Percentiles rank a stretch among this genome's conserved stretches.
Conservation (phyloP, 2,329 filamentous ascomycete species). For the Cladorrhinum sp. region DNA sequence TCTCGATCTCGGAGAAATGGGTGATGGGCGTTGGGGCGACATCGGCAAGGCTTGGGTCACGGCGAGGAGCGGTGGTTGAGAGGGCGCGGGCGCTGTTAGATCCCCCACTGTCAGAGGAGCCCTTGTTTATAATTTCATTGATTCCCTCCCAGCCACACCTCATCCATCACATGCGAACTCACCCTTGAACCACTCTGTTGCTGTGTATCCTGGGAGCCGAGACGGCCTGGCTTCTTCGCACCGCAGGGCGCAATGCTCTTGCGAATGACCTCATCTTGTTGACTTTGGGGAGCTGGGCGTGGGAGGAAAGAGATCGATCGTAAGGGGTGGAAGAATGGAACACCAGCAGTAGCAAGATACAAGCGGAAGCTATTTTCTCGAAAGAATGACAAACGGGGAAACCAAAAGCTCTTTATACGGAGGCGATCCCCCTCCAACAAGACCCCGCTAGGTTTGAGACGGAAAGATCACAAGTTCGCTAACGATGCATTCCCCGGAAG, state of each 20-base stretch:
- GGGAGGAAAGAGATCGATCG: background rate
- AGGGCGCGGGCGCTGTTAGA: constrained; percentile 47
- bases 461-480: constrained; percentile 2
- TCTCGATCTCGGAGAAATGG: constrained; percentile 85
- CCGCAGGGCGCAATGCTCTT: constrained; percentile 49
- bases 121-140: background rate
- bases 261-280: constrained; percentile 47
- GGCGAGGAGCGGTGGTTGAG: constrained; percentile 57
- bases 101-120: background rate
- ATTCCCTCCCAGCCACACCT: background rate
- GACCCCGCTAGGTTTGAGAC: background rate
- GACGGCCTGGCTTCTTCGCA: constrained; percentile 43
- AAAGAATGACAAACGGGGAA: background rate
- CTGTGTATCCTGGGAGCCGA: constrained; percentile 30
- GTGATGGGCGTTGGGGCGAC: constrained; percentile 89
- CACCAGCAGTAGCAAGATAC: background rate
- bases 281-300: constrained; percentile 16
- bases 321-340: background rate
- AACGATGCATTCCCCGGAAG: constrained; percentile 10
- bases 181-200: constrained; percentile 32
- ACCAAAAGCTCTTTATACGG: constrained; percentile 9
- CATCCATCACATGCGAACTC: constrained; percentile 11
- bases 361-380: background rate
- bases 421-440: background rate
- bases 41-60: constrained; percentile 64